Base-by-base conservation (phyloP, 2,329 filamentous ascomycete genomes). In the Fusarium falciforme region DNA sequence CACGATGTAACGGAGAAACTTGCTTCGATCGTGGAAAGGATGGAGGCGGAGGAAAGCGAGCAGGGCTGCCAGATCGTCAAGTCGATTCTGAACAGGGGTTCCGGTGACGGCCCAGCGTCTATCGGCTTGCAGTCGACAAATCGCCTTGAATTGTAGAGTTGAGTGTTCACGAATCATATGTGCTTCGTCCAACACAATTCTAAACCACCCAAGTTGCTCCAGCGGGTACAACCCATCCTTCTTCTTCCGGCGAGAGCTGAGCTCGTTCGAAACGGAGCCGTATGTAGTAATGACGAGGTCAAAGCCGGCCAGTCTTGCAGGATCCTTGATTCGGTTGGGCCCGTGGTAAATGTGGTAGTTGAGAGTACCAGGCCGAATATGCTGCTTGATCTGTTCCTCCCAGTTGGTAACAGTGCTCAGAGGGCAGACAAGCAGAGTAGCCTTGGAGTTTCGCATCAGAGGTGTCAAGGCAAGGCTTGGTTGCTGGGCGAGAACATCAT, bases 21-120 rank as follows among this genome's bases (percentile, higher is more conserved):
- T 91, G 62, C 86, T 85, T 63, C 90, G 89, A 58, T 96, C 92
- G 70, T 97, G 91, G 78, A 98, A 98, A 0, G 96, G 96, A 77
- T 91, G 91, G 16, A 98, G 86, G 16, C 93, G 91, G 47, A 98
- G 85, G 79, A 98, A 98, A 35, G 92, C 93, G 67, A 98, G 91
- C 4, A 98, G 86, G 2, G 96, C 93, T 16, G 94, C 93, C 25
- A 98, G 87, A 80, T 99, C 96, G 74, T 97, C 95, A 3, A 98
- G 87, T 5, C 94, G 92, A 79, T 99, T 99, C 82, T 98, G 96
- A 10, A 98, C 94, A 0, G 95, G 96, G 0, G 96, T 98, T 64
- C 96, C 96, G 0, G 96, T 98, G n/a, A 98, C 94, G 4, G 95
- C 96, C 96, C 96, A 99, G 36, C 95, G 92, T 35, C 95, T 91